phyloP scores from a whole-genome alignment of 2,329 filamentous ascomycete genomes.

The Trichoderma endophyticum region DNA sequence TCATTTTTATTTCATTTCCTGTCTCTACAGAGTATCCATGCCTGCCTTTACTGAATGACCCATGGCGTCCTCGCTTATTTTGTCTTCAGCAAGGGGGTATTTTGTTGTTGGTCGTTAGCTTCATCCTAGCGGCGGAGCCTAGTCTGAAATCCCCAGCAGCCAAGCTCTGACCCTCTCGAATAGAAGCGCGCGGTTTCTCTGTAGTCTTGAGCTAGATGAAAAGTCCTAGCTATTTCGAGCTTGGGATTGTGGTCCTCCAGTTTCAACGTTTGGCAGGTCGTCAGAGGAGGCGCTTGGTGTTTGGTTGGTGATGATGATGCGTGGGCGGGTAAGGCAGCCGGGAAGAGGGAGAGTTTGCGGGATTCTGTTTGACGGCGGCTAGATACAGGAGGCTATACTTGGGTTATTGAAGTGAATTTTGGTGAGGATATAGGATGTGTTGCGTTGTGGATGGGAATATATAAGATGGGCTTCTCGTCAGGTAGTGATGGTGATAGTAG shows the following conservation, averaged over 20 bases:
- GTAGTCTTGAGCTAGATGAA: background rate
- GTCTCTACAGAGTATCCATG: background rate
- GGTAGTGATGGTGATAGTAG: background rate
- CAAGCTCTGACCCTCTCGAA: background rate
- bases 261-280: background rate
- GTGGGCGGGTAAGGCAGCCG: background rate
- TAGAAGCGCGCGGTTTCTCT: background rate
- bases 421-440: background rate
- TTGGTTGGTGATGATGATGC: background rate
- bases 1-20: background rate
- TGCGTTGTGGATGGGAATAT: background rate
- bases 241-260: background rate
- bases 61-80: background rate
- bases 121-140: background rate
- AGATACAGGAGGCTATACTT: background rate
- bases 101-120: background rate
- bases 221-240: background rate
- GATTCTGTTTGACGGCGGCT: background rate
- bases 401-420: background rate
- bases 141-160: background rate
- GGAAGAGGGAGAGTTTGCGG: background rate
- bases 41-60: background rate
- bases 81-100: background rate
- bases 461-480: background rate
- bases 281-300: background rate